These are phyloP conservation scores for Angomonas ambiguus DNA, from an alignment of 208 protist species.

Conservation along the genomic window DNA sequence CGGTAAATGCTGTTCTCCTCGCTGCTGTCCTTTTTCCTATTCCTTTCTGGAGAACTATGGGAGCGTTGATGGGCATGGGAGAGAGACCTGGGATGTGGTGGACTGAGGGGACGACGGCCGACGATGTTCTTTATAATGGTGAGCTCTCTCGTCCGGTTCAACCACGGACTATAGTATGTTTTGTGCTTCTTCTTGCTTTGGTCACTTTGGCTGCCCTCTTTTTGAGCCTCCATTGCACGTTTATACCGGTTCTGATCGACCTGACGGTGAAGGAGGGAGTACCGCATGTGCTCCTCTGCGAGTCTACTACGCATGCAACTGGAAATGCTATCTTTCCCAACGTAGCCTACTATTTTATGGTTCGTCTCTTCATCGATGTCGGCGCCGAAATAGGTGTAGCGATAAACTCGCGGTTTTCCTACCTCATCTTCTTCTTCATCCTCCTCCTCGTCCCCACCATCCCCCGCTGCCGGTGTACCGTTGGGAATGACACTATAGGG, in stretches of 20 bases:
- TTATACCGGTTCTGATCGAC: background rate
- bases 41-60: background rate
- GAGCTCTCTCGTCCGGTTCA: background rate
- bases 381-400: background rate
- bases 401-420: background rate
- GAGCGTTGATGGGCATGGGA: too few species aligned
- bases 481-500: background rate
- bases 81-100: background rate
- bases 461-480: background rate
- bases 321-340: background rate
- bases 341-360: background rate
- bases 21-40: background rate
- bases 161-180: background rate
- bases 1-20: background rate
- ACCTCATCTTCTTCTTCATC: background rate
- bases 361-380: background rate
- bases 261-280: background rate
- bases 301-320: background rate
- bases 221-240: background rate
- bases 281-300: background rate
- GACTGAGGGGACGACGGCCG: background rate
- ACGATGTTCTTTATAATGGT: background rate
- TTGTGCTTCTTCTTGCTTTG: background rate
- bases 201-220: too few species aligned
- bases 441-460: too few species aligned